Conservation (phyloP, 164 flowering plant species). For the Amborella trichopoda region DNA sequence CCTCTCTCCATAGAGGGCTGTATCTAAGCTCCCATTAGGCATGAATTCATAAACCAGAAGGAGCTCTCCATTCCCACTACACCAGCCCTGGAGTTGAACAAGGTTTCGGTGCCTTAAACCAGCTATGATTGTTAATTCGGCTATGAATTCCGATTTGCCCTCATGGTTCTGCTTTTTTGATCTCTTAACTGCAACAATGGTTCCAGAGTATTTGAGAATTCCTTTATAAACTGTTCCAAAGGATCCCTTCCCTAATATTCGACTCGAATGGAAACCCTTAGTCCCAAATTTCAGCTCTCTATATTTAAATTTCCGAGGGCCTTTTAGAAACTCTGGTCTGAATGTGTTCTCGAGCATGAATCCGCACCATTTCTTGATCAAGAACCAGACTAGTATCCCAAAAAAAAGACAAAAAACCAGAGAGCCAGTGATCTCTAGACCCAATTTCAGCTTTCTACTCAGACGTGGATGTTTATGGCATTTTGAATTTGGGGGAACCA, state of each 20-base stretch:
- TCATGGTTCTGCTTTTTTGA: slow-evolving; percentile 44
- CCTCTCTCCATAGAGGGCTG: slow-evolving; percentile 37
- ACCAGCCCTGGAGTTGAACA: slow-evolving; percentile 93
- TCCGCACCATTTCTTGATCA: slow-evolving; percentile 37
- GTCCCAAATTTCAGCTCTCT: slow-evolving; percentile 33
- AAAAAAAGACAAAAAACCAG: slow-evolving; percentile 28
- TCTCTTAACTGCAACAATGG: slow-evolving; percentile 19
- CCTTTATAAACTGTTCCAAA: slow-evolving; percentile 24
- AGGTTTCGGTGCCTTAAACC: slow-evolving; percentile 79
- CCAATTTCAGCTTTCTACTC: slow-evolving; percentile 31
- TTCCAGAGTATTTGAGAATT: slow-evolving; percentile 6
- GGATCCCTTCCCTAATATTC: slow-evolving; percentile 19
- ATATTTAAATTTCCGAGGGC: slow-evolving; percentile 60
- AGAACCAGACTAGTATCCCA: slow-evolving; percentile 37
- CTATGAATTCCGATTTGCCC: slow-evolving; percentile 62
- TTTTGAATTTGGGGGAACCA: slow-evolving; percentile 18
- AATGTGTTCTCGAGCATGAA: slow-evolving; percentile 17
- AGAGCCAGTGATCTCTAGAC: slow-evolving; percentile 54
- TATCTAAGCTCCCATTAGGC: slow-evolving; percentile 82
- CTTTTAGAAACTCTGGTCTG: slow-evolving; percentile 41
- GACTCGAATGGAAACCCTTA: slow-evolving; percentile 18
- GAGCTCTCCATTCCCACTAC: slow-evolving; percentile 70
- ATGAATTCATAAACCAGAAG: slow-evolving; percentile 85
- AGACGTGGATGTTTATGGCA: slow-evolving; percentile 6
- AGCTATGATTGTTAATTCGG: slow-evolving; percentile 71